A percentile compares a stretch with the other conserved stretches of the same genome.
Evolutionary conservation across 2,329 filamentous ascomycete genomes (phyloP).

Genomic region (Alternaria solani): DNA sequence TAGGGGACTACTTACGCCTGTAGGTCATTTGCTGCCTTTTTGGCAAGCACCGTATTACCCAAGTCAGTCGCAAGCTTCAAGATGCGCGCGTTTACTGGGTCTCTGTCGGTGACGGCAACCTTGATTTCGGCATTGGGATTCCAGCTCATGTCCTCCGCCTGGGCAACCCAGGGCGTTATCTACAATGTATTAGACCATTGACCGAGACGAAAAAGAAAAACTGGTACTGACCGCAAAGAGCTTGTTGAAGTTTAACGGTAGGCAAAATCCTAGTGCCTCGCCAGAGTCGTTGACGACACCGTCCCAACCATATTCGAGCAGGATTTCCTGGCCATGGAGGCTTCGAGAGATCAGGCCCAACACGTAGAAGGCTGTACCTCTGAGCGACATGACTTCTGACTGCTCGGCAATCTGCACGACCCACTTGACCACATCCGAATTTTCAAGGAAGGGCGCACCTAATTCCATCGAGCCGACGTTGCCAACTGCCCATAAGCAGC

Average conservation of each 20-base stretch:
- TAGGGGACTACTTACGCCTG: slow-evolving; percentile 57
- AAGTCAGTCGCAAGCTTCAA: slow-evolving; percentile 86
- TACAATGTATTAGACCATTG: slow-evolving; percentile 31
- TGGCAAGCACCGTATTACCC: slow-evolving; percentile 91
- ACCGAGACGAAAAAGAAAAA: neutral
- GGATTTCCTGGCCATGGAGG: slow-evolving; percentile 87
- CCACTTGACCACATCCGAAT: slow-evolving; percentile 83
- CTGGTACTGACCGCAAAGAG: slow-evolving; percentile 71
- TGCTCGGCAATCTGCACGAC: slow-evolving; percentile 89
- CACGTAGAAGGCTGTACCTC: slow-evolving; percentile 96
- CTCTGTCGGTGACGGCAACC: slow-evolving; percentile 66
- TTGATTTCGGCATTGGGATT: slow-evolving; percentile 54
- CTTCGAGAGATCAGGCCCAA: slow-evolving; percentile 91
- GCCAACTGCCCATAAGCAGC: slow-evolving; percentile 95
- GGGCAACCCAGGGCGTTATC: slow-evolving; percentile 51
- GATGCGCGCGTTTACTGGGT: slow-evolving; percentile 75
- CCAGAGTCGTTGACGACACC: slow-evolving; percentile 85
- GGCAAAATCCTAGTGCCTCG: slow-evolving; percentile 83
- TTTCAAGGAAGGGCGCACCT: slow-evolving; percentile 91
- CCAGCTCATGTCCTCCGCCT: slow-evolving; percentile 41
- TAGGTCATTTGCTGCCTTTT: slow-evolving; percentile 83
- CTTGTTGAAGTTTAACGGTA: slow-evolving; percentile 79
- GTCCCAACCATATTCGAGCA: slow-evolving; percentile 92
- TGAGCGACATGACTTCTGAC: slow-evolving; percentile 88
- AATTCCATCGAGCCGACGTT: slow-evolving; percentile 99